A percentile compares a stretch with the other conserved stretches of the same genome.
These are phyloP conservation scores for Solanum appendiculatum DNA, from an alignment of 257 asterid species.

Conservation along the genomic window DNA sequence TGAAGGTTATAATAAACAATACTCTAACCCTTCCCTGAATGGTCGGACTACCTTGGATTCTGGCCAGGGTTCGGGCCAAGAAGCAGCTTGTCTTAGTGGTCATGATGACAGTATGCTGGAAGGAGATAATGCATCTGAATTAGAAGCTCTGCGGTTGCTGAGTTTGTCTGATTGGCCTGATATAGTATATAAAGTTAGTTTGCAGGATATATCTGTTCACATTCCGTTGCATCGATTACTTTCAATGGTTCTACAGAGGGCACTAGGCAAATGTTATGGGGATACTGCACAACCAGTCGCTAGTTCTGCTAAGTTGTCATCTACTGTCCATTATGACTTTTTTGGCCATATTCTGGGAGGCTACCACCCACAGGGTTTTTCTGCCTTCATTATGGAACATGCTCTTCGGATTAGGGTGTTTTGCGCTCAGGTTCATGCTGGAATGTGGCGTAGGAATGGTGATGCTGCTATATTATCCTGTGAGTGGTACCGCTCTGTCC, in stretches of 20 bases:
- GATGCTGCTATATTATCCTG: constrained; percentile 76
- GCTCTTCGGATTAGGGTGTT: constrained; percentile 91
- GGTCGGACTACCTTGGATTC: constrained; percentile 29
- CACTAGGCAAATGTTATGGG: constrained; percentile 65
- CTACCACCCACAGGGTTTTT: constrained; percentile 81
- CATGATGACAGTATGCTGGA: constrained; percentile 41
- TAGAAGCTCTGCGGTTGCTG: constrained; percentile 62
- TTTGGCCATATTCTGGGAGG: constrained; percentile 76
- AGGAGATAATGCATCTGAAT: constrained; percentile 52
- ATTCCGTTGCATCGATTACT: constrained; percentile 83
- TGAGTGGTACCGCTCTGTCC: constrained; percentile 88
- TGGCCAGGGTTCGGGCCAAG: constrained; percentile 32
- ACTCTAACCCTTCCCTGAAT: constrained; percentile 13
- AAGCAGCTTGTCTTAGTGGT: constrained; percentile 22
- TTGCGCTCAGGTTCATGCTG: constrained; percentile 93
- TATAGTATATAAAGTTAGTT: constrained; percentile 73
- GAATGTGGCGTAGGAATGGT: constrained; percentile 98
- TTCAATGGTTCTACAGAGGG: constrained; percentile 64
- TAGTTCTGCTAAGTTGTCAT: constrained; percentile 19
- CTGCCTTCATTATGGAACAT: constrained; percentile 91
- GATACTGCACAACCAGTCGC: constrained; percentile 15
- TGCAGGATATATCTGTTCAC: constrained; percentile 83
- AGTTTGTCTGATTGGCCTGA: constrained; percentile 83
- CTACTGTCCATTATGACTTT: constrained; percentile 35
- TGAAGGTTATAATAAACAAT: constrained; percentile 5